Evolutionary conservation across 306 rosid genomes (phyloP), one percentile per base, ranked within the genome.

Genomic region (Lablab purpureus): DNA sequence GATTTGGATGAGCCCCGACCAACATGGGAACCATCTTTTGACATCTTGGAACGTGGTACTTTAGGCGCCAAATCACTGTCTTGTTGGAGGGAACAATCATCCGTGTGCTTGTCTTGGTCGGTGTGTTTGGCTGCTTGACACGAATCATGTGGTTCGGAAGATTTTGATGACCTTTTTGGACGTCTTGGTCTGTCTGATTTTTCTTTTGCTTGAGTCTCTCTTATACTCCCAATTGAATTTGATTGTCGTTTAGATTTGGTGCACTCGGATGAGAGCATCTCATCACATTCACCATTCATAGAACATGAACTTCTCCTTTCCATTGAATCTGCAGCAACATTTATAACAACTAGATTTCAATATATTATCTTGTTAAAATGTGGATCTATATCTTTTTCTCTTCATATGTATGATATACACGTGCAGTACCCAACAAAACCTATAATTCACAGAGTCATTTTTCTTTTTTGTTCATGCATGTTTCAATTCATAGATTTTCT

Each of bases 141-240:
- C 6, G 86, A 43, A 22, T 84, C 90, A 83, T 84, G 87, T 45
- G 77, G 2, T 0, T 34, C 36, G 15, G 76, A 62, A 40, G 32
- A 27, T 78, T 86, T 91, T 1, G 94, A 86, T 37, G 91, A n/a
- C 25, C 67, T 89, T 51, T 74, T 83, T 40, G 3, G 19, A 0
- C 84, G 85, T 71, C 68, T 93, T 12, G 91, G 64, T 67, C 81
- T 96, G 36, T 93, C 94, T 70, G 89, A 54, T 50, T 83, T 91
- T 52, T 85, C 98, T 46, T 76, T 89, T 12, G 43, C 80, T 4
- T 92, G 97, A 2, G 90, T 85, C 27, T 80, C 95, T 36, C 77
- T 74, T 1, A 70, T 54, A 13, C 59, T 63, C 18, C 79, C 73
- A 37, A 15, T 32, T 25, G 89, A 77, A 65, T 84, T 34, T 30